phyloP scores from a whole-genome alignment of 371 early-diverging fungal species.

The Mortierella sp. region DNA sequence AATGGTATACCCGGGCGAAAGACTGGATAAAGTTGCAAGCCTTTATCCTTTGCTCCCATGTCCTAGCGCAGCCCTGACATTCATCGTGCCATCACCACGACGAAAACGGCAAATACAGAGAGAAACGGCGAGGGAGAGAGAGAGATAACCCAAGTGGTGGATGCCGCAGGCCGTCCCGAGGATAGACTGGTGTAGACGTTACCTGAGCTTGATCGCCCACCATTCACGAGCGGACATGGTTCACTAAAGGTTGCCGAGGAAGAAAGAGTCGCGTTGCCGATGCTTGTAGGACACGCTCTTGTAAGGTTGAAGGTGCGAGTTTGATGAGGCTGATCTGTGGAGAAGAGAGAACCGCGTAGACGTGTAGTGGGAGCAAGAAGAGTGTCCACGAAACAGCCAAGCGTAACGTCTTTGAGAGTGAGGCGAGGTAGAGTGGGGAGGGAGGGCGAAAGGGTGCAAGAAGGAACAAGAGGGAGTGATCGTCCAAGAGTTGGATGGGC shows the following conservation, averaged over 20 bases:
- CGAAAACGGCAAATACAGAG: no score
- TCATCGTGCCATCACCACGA: no score
- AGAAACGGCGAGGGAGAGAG: no score
- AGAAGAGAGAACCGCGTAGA: neutral
- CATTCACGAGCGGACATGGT: constrained; percentile 52
- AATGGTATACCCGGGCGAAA: no score
- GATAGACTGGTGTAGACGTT: neutral
- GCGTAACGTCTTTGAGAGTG: neutral
- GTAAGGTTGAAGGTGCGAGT: neutral
- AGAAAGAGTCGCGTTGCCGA: constrained; percentile 10
- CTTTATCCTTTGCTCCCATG: no score
- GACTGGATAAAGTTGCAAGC: no score
- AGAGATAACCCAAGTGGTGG: neutral
- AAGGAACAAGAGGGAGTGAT: constrained; percentile 3
- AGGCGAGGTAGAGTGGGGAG: neutral
- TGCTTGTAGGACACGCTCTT: neutral
- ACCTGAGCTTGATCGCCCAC: constrained; percentile 56
- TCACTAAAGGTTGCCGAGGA: neutral
- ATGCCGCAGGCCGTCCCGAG: neutral
- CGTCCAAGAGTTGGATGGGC: neutral
- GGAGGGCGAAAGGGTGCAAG: neutral
- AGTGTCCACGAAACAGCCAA: neutral
- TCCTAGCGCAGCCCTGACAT: no score
- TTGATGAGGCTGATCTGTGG: neutral
- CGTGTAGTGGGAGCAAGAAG: constrained; percentile 1